Evolutionary conservation across 768 basidiomycete species (phyloP), one percentile per base, ranked within the genome.

Genomic region (Tricholoma hemisulphureum): DNA sequence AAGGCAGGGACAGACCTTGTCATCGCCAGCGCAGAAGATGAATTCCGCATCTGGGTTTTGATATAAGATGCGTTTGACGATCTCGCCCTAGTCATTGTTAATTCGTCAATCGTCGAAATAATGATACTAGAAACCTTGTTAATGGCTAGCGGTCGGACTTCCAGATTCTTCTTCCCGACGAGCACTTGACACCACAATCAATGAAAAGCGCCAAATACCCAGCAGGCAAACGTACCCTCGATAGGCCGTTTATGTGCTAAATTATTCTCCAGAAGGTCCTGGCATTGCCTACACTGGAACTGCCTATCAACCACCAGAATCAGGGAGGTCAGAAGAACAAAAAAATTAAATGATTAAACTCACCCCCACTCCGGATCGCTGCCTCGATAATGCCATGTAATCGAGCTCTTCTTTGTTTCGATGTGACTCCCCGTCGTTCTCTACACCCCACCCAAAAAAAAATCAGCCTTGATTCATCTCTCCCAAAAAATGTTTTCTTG

Each of bases 111-210:
- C n/a, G n/a, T n/a, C n/a, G n/a, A n/a, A n/a, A n/a, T n/a, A n/a
- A n/a, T 1, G 16, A 51, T 11, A 26, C 6, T 69, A 18, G n/a
- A n/a, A 35, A 80, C 80, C 85, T 99, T 98, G 83, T 97, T 98
- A 58, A 98, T 86, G 1, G 95, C 94, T 29, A 95, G 81, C 4
- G 95, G 96, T 59, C 96, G 86, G 20, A 98, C 95, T 76, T 99
- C 96, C 43, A 99, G 80, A 71, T 98, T 98, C 86, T 98, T 98
- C 81, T 99, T 99, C 18, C 96, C 96, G 28, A 96, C 90, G 51
- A 97, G 85, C 4, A 97, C 94, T 89, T 62, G 1, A n/a, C n/a
- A n/a, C 39, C 29, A 3, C 23, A 51, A 24, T 64, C 24, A 49
- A 56, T 24, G 60, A 21, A 16, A 43, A 39, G 13, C 16, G 21